Evolutionary conservation across 768 basidiomycete genomes (phyloP).

Genomic region (Pisolithus albus): DNA sequence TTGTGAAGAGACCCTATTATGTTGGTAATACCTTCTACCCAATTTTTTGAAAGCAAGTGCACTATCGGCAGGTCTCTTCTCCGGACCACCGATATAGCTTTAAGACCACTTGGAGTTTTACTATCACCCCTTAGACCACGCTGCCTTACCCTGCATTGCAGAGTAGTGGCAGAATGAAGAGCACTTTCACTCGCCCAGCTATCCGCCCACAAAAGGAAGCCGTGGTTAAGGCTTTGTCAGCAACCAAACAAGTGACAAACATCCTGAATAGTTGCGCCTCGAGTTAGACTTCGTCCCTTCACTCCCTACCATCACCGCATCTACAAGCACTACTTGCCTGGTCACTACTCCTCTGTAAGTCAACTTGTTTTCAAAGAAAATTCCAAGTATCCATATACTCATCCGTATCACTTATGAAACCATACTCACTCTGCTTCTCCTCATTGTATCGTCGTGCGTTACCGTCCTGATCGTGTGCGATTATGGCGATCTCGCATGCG

Average conservation of each 20-base stretch:
- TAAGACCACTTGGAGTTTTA: too few relatives aligned
- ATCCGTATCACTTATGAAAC: background rate
- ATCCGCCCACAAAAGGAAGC: too few relatives aligned
- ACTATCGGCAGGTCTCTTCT: too few relatives aligned
- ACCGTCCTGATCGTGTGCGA: constrained; percentile 32
- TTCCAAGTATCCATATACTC: background rate
- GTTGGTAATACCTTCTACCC: too few relatives aligned
- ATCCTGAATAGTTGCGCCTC: constrained; percentile 29
- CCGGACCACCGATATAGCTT: too few relatives aligned
- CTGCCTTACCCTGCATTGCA: too few relatives aligned
- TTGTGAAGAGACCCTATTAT: too few relatives aligned
- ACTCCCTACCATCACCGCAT: constrained; percentile 18
- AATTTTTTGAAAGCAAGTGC: too few relatives aligned
- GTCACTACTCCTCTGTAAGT: constrained; percentile 7
- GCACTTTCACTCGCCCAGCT: too few relatives aligned
- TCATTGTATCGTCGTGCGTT: constrained; percentile 1
- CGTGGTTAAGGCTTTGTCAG: constrained; percentile 21
- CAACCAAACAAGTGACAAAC: constrained; percentile 34
- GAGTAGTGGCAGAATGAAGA: too few relatives aligned
- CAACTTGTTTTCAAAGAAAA: background rate
- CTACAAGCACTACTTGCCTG: constrained; percentile 1
- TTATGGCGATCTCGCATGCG: constrained; percentile 26
- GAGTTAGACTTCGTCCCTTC: constrained; percentile 16
- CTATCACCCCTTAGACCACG: too few relatives aligned
- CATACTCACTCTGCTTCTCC: background rate